Evolutionary conservation across 192 early-diverging fungal genomes (phyloP).

Genomic region (Chytriomyces hyalinus): DNA sequence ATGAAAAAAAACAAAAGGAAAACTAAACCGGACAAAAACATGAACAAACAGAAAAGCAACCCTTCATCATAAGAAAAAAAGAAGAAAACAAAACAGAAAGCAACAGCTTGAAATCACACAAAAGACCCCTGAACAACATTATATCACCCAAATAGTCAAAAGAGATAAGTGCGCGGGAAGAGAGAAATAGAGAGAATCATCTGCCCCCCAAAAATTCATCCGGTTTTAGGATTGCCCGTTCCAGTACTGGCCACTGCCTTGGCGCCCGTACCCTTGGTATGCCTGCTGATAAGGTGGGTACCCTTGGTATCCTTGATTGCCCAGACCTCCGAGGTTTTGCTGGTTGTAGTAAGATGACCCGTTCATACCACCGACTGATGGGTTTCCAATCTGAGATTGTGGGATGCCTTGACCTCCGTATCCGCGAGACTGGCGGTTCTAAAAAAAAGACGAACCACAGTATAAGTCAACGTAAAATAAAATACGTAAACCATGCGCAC

Average conservation of each 20-base stretch:
- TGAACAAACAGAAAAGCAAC: neutral
- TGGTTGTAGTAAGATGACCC: constrained; percentile 41
- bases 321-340: constrained; percentile 22
- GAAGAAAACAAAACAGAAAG: constrained; percentile 12
- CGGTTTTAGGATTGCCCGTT: constrained; percentile 39
- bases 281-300: constrained; percentile 30
- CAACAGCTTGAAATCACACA: constrained; percentile 3
- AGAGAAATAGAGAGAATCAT: constrained; percentile 1
- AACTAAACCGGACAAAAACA: neutral
- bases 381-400: constrained; percentile 22
- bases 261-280: constrained; percentile 35
- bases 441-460: neutral
- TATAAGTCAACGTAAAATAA: neutral
- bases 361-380: constrained; percentile 2
- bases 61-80: neutral
- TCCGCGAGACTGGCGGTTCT: constrained; percentile 26
- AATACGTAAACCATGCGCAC: neutral
- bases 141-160: neutral
- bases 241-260: constrained; percentile 44
- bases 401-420: constrained; percentile 20
- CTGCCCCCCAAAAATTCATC: neutral
- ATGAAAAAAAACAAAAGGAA: neutral
- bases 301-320: constrained; percentile 15
- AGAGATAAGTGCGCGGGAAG: neutral
- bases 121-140: neutral